Evolutionary conservation across 495 filamentous ascomycete species (phyloP).

Genomic region (Elaphomyces granulatus): DNA sequence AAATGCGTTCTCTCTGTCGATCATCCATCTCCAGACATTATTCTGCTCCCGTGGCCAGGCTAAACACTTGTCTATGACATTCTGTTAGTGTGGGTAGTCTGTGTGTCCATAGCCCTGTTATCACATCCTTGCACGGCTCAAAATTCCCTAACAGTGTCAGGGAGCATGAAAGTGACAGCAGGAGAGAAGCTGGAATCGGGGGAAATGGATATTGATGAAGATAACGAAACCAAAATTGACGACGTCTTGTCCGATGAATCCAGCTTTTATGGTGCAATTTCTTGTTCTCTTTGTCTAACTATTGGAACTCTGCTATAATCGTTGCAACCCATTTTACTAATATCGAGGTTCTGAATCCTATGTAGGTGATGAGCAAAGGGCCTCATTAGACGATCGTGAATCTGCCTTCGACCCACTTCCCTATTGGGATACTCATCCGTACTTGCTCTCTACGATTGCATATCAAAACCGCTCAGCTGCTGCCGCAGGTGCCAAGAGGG

Average conservation of each 20-base stretch:
- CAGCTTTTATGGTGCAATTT: conserved; percentile 50
- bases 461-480: not conserved
- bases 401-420: conserved; percentile 28
- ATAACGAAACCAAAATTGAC: conserved; percentile 1
- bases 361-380: conserved; percentile 17
- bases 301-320: not conserved
- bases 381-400: conserved; percentile 20
- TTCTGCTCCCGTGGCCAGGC: no score
- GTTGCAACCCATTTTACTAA: conserved; percentile 6
- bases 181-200: conserved; percentile 52
- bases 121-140: conserved; percentile 52
- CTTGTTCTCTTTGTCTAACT: not conserved
- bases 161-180: conserved; percentile 52
- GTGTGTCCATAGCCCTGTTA: no score
- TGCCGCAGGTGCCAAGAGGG: not conserved
- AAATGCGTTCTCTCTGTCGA: no score
- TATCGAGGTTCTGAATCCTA: conserved; percentile 5
- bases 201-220: conserved; percentile 41
- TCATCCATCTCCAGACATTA: no score
- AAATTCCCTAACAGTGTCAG: conserved; percentile 67
- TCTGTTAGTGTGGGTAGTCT: no score
- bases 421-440: conserved; percentile 31
- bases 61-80: no score
- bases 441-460: conserved; percentile 19
- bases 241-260: conserved; percentile 47